Percentiles rank a stretch among this genome's conserved stretches.
Conservation (phyloP, 371 early-diverging fungal species). For the Furculomyces boomerangus region DNA sequence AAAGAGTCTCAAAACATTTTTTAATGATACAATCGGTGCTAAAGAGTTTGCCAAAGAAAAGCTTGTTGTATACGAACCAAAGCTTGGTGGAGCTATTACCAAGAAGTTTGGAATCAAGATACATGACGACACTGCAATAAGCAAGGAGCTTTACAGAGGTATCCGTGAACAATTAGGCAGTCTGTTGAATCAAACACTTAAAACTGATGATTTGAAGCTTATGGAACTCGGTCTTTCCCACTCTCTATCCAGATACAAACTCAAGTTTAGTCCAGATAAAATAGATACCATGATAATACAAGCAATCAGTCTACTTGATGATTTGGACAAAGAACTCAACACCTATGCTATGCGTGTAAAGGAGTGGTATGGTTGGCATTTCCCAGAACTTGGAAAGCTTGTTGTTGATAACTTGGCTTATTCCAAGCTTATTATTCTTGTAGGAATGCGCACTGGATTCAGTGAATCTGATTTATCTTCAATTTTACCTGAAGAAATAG, state of each 20-base stretch:
- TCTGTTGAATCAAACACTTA: constrained; percentile 52
- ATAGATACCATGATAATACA: constrained; percentile 93
- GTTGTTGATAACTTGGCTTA: constrained; percentile 60
- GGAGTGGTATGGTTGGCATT: constrained; percentile 91
- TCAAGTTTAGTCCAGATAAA: constrained; percentile 84
- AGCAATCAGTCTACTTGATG: constrained; percentile 81
- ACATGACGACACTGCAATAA: constrained; percentile 61
- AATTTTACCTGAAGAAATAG: constrained; percentile 84
- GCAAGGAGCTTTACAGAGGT: constrained; percentile 80
- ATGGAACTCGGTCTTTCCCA: constrained; percentile 40
- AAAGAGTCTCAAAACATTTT: constrained; percentile 80
- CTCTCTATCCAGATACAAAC: constrained; percentile 68
- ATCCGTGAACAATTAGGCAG: constrained; percentile 74
- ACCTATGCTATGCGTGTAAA: constrained; percentile 93
- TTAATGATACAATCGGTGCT: constrained; percentile 58
- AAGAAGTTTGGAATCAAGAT: constrained; percentile 87
- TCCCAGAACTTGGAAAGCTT: constrained; percentile 73
- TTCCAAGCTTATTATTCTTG: constrained; percentile 45
- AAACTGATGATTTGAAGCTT: constrained; percentile 59
- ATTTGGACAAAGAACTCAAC: constrained; percentile 92
- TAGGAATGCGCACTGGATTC: constrained; percentile 66
- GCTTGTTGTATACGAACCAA: constrained; percentile 80
- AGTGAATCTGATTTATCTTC: constrained; percentile 47
- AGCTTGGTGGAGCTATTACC: constrained; percentile 83
- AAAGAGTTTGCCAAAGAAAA: constrained; percentile 78